phyloP scores from a whole-genome alignment of 306 rosid species.

The peach (Prunus persica) region Prunus_persica_NCBIv2 NC_034013.1:9742501-9743000 shows the following conservation, averaged over 20 bases:
- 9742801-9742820: background rate
- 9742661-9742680: slow-evolving; percentile 42
- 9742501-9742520: slow-evolving; percentile 53
- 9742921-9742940: slow-evolving; percentile 62
- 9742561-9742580: slow-evolving; percentile 27
- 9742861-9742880: slow-evolving; percentile 57
- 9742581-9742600: slow-evolving; percentile 75
- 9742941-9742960: slow-evolving; percentile 36
- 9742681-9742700: slow-evolving; percentile 39
- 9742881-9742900: slow-evolving; percentile 55
- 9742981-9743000: slow-evolving; percentile 12
- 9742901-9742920: slow-evolving; percentile 59
- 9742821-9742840: background rate
- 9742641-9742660: slow-evolving; percentile 34
- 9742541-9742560: slow-evolving; percentile 73
- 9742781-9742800: slow-evolving; percentile 63
- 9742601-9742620: slow-evolving; percentile 43
- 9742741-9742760: slow-evolving; percentile 55
- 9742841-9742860: slow-evolving; percentile 44
- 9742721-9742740: slow-evolving; percentile 52
- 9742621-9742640: slow-evolving; percentile 57
- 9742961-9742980: slow-evolving; percentile 1
- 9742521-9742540: slow-evolving; percentile 71
- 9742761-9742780: slow-evolving; percentile 55
- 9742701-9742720: slow-evolving; percentile 43